Base-by-base conservation (phyloP, 148 eudicot species). In the Pouteria glomerata region DNA sequence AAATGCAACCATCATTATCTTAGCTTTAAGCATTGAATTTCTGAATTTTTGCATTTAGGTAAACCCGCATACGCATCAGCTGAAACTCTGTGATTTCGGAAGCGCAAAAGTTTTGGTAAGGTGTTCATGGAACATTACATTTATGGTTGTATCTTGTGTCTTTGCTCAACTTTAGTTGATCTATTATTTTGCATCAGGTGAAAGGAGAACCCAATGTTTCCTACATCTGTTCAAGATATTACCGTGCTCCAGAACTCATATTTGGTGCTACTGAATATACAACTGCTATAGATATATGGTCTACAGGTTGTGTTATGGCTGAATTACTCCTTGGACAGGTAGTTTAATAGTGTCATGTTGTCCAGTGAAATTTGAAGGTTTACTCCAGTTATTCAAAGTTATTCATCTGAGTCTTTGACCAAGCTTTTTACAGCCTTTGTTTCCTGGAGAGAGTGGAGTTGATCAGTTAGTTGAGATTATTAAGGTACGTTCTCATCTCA, bases 51-150 rank as follows among this genome's bases (percentile, higher is more conserved):
- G 34, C 16, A 24, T 27, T 52, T 80, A 95, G 99, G 99, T 95
- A 79, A 95, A 95, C 85, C 97, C 99, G 58, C 99, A 95, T 74
- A 89, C 99, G 11, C 99, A 95, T 77, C 99, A 95, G 82, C 88
- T 95, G 83, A 95, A 95, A 79, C 81, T 95, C 47, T 95, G 99
- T 76, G 99, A 95, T 81, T 95, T 95, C 82, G 99, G 99, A 70
- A 95, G 99, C 84, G 99, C 99, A 23, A 95, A 95, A 90, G 99
- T 92, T 78, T 78, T 95, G 94, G 99, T 92, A 82, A 71, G 87
- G 48, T 39, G 57, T 82, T 70, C 29, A 23, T 64, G 70, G 42
- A 23, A 63, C 51, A 0, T 14, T 66, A 47, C 68, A 7, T 31
- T 58, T 35, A 47, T 79, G 61, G 37, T 50, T 56, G 41, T 59